Conservation (phyloP, 306 rosid genomes). For the Fragaria nilgerrensis region DNA sequence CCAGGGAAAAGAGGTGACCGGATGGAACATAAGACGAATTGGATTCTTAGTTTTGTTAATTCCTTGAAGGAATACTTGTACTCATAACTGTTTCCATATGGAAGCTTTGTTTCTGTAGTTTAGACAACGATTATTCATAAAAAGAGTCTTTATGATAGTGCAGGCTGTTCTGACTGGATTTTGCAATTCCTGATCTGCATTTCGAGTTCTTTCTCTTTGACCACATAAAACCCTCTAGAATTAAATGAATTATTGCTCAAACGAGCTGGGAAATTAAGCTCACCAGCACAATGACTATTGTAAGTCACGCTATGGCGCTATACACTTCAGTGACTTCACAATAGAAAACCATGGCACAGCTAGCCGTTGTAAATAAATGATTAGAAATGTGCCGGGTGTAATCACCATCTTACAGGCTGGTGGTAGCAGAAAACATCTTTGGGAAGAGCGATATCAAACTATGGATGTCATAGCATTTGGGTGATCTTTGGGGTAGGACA, state of each 20-base stretch:
- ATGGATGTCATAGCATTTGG: no score
- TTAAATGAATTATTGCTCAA: not conserved
- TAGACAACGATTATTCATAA: constrained; percentile 21
- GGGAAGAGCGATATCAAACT: no score
- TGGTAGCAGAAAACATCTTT: no score
- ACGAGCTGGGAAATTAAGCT: not conserved
- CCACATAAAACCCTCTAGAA: not conserved
- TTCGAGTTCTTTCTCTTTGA: not conserved
- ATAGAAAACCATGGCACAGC: no score
- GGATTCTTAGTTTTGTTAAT: constrained; percentile 29
- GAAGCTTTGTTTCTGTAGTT: constrained; percentile 26
- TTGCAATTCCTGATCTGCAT: not conserved
- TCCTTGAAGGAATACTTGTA: constrained; percentile 32
- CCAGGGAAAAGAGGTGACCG: constrained; percentile 30
- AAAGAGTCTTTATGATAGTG: not conserved
- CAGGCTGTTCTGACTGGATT: not conserved
- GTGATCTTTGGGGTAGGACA: no score
- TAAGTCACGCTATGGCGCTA: no score
- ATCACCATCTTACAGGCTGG: no score
- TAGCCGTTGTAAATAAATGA: no score
- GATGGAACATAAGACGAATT: constrained; percentile 26
- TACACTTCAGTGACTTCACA: no score
- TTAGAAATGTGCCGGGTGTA: no score
- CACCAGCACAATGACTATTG: no score
- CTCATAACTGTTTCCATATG: constrained; percentile 23